Base-by-base conservation (phyloP, 306 rosid genomes). In the Pueraria montana region DNA sequence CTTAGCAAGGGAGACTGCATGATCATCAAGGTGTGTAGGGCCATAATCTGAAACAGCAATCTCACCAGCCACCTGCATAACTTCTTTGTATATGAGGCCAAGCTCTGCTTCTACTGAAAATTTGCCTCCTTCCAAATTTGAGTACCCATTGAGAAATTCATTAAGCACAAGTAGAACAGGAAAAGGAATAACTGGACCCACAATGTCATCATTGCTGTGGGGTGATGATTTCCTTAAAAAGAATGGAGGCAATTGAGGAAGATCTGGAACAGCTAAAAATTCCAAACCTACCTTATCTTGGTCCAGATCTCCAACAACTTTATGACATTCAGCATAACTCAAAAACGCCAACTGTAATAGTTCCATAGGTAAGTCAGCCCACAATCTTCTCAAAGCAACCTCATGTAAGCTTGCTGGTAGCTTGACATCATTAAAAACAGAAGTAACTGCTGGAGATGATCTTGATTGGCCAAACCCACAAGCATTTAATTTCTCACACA, bases 101-200 rank as follows among this genome's bases (percentile, higher is more conserved):
- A 90, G 82, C 80, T 89, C 87, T 78, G 56, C 82, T 83, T 87
- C 86, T 6, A 82, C 69, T 48, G 92, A 89, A 86, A 89, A 92
- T 76, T 62, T 49, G 11, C 78, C 82, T 36, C 82, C 84, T 30
- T 82, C 87, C 14, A 76, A 71, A 32, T 78, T 72, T 42, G 83
- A 86, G 79, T 46, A 38, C 21, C 90, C 93, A 80, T 84, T 80
- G 42, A 53, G 74, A 81, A 77, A 77, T 81, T 91, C 94, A 72
- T 91, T 87, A 76, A 93, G 79, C 23, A 76, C 76, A 17, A 87
- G 88, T 58, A 91, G 81, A 80, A 87, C 49, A 68, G 95, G 92
- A 65, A 93, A 88, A 66, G 95, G 97, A 83, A 90, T 87, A 65
- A 87, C 79, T 55, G 97, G 97, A 87, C 97, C 95, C 23, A 91